Evolutionary conservation across 2,329 filamentous ascomycete genomes (phyloP), one percentile per base, ranked within the genome.

Genomic region (Rasamsonia emersonii): DNA sequence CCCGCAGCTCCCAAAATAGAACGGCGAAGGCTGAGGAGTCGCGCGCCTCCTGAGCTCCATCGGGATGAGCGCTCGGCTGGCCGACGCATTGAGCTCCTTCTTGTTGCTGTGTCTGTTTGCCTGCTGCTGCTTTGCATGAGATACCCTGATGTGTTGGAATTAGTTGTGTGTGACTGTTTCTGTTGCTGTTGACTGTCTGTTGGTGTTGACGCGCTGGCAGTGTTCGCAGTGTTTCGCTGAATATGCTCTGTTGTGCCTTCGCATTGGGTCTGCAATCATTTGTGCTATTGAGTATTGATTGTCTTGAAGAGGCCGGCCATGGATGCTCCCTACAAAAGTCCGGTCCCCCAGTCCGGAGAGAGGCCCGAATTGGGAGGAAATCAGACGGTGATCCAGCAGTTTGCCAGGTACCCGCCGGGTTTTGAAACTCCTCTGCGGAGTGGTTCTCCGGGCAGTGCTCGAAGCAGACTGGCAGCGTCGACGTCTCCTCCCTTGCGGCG

Each of bases 401-500:
- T 58, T 48, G 55, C 57, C 10, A 49, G 54, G 35, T 61, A 58
- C 40, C 49, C 57, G 18, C 24, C 55, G 10, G 41, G 46, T 2
- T 39, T 59, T 34, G 56, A 60, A 24, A 48, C 53, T 6, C 45
- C 55, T 4, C 32, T 61, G 21, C 57, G 49, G 35, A 58, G 53
- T 42, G 51, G 47, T 30, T 59, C 58, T n/a, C 57, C 58, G 1
- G 38, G 50, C 13, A 59, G 53, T 35, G 44, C 52, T 37, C 53
- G 48, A 37, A 57, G 52, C 34, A 50, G 51, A 26, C 23, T 50
- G 24, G 49, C 49, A 16, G 40, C 44, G 20, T 51, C 51, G 20
- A 53, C 49, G 26, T 61, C 58, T 17, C 58, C 58, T 25, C 48
- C 56, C 5, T 33, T 62, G 13, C 50, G 53, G 35, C 57, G 55